phyloP scores from a whole-genome alignment of 306 rosid genomes.

The Prosopis cineraria region DNA sequence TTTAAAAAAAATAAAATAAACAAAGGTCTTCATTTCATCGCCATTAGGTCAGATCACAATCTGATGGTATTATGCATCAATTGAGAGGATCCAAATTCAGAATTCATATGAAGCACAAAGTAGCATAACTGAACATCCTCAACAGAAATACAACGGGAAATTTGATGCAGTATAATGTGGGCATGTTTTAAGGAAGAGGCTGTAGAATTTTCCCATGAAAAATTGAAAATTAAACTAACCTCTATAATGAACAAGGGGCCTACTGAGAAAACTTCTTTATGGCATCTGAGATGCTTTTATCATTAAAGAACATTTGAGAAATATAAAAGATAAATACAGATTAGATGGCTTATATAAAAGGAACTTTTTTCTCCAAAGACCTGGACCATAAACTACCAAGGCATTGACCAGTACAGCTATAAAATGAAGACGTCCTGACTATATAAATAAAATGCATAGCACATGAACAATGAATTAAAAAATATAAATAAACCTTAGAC shows the following conservation, averaged over 20 bases:
- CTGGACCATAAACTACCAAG: not conserved
- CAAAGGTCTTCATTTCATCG: not conserved
- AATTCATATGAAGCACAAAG: conserved; percentile 1
- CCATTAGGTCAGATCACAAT: not conserved
- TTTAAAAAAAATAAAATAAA: not conserved
- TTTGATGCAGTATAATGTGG: not conserved
- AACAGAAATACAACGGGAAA: not conserved
- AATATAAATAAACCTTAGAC: conserved; percentile 63
- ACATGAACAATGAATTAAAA: not conserved
- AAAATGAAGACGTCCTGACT: not conserved
- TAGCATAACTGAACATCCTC: not conserved
- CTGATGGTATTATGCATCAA: not conserved
- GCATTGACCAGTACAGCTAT: conserved; percentile 8
- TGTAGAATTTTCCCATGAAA: not conserved
- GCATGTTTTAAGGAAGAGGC: not conserved
- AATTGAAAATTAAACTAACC: not conserved
- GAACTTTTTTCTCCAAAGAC: not conserved
- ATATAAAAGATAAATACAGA: not conserved
- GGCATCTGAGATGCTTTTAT: not conserved
- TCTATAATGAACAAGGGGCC: not conserved
- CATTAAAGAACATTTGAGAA: not conserved
- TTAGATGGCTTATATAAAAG: not conserved
- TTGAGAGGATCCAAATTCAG: not conserved
- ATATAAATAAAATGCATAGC: not conserved
- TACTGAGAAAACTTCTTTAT: not conserved